A percentile compares a stretch with the other conserved stretches of the same genome.
phyloP scores from a whole-genome alignment of 345 rosid species.

The Eucalyptus shirleyi region DNA sequence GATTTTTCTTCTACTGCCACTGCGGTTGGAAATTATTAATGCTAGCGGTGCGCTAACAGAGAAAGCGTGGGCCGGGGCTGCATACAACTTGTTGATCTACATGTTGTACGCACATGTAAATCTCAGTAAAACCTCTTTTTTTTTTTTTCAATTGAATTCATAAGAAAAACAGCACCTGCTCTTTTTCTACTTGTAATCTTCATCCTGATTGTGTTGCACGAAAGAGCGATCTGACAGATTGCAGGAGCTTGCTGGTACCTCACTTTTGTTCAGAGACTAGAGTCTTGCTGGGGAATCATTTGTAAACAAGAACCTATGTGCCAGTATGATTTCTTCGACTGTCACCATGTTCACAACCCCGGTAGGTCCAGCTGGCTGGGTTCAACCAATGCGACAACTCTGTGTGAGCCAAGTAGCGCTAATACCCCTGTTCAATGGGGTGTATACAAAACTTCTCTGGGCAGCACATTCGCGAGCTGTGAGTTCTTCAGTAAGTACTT shows the following conservation, averaged over 20 bases:
- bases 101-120: constrained; percentile 21
- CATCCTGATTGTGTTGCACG: not conserved
- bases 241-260: constrained; percentile 26
- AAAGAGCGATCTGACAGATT: not conserved
- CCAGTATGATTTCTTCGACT: constrained; percentile 1
- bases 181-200: not conserved
- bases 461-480: not conserved
- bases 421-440: not conserved
- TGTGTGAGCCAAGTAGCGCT: constrained; percentile 3
- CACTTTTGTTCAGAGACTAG: constrained; percentile 11
- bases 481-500: constrained; percentile 17
- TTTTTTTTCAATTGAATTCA: not conserved
- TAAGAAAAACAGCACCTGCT: not conserved
- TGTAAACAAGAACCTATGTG: constrained; percentile 9
- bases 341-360: not conserved
- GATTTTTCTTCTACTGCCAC: constrained; percentile 5
- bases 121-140: not conserved
- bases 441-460: not conserved
- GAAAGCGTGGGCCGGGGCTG: constrained; percentile 29
- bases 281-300: constrained; percentile 13
- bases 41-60: constrained; percentile 11
- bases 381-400: constrained; percentile 4
- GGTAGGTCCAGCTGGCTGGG: not conserved
- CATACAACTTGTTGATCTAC: constrained; percentile 18
- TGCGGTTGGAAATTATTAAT: constrained; percentile 6